A percentile compares a stretch with the other conserved stretches of the same genome.
Evolutionary conservation across 2,329 filamentous ascomycete species (phyloP).

Genomic region (Venturia asperata): DNA sequence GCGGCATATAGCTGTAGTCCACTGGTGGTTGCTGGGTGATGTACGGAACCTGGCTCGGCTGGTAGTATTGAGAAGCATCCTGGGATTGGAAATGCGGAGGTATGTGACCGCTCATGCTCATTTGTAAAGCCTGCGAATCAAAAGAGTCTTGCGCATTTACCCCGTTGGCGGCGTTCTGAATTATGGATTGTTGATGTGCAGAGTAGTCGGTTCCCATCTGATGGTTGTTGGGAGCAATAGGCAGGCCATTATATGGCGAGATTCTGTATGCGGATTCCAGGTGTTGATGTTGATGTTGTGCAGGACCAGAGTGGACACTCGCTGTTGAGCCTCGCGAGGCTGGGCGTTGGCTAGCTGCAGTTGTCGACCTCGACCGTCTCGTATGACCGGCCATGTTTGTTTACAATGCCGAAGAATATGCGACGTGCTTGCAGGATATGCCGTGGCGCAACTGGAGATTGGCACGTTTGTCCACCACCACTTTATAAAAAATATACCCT

Average conservation of each 20-base stretch:
- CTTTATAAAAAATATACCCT: no score
- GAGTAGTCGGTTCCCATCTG: conserved; percentile 13
- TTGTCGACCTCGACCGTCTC: conserved; percentile 40
- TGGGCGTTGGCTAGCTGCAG: conserved; percentile 38
- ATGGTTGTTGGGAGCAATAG: conserved; percentile 13
- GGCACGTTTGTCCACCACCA: not conserved
- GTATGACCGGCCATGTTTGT: conserved; percentile 2
- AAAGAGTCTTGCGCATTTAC: not conserved
- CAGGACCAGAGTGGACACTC: conserved; percentile 34
- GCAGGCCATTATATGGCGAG: conserved; percentile 7
- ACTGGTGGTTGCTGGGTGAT: not conserved
- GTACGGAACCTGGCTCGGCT: not conserved
- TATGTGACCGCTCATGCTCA: conserved; percentile 7
- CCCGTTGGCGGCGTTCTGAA: conserved; percentile 12
- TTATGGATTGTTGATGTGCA: conserved; percentile 15
- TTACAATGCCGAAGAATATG: not conserved
- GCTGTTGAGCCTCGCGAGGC: conserved; percentile 43
- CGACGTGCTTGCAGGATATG: not conserved
- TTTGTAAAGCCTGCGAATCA: conserved; percentile 9
- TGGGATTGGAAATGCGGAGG: conserved; percentile 3
- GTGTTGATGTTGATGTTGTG: conserved; percentile 9
- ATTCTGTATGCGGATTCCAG: not conserved
- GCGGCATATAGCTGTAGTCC: conserved; percentile 3
- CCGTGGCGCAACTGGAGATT: conserved; percentile 9
- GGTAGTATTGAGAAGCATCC: conserved; percentile 9